A percentile compares a stretch with the other conserved stretches of the same genome.
Conservation (phyloP, 2,329 filamentous ascomycete genomes). For the Diaporthe caulivora region DNA sequence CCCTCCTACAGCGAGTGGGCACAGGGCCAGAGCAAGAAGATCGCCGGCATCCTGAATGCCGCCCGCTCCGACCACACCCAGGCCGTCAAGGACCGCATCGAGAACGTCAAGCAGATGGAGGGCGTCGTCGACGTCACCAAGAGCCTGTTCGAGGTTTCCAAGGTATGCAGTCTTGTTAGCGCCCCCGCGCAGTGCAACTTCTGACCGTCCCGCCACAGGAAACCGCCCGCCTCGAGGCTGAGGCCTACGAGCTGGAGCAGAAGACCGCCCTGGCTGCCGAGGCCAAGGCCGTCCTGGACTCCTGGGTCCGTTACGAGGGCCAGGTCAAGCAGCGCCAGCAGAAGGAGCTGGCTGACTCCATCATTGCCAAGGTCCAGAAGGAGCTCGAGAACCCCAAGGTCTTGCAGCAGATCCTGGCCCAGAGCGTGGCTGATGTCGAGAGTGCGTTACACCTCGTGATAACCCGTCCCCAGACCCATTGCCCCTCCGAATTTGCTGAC, state of each 20-base stretch:
- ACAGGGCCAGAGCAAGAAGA: conserved; percentile 87
- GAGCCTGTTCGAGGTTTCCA: conserved; percentile 96
- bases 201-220: conserved; percentile 70
- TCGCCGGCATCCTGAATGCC: conserved; percentile 94
- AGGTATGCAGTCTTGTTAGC: conserved; percentile 69
- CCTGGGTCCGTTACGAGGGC: conserved; percentile 97
- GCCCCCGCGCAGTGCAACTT: background rate
- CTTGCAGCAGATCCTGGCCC: conserved; percentile 96
- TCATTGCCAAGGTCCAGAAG: conserved; percentile 99
- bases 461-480: background rate
- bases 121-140: conserved; percentile 97
- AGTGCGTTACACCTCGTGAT: conserved; percentile 66
- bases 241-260: conserved; percentile 98
- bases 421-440: conserved; percentile 96
- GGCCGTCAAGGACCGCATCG: conserved; percentile 94
- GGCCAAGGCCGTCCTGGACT: conserved; percentile 96
- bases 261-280: conserved; percentile 91
- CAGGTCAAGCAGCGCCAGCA: conserved; percentile 99
- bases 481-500: conserved; percentile 49
- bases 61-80: conserved; percentile 94
- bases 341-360: conserved; percentile 89
- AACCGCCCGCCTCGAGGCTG: conserved; percentile 94
- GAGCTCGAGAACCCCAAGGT: conserved; percentile 98
- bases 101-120: conserved; percentile 93
- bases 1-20: conserved; percentile 95